Percentiles rank a stretch among this genome's conserved stretches.
Conservation (phyloP, 1,284 basidiomycete genomes). For the Ganoderma sp. region DNA sequence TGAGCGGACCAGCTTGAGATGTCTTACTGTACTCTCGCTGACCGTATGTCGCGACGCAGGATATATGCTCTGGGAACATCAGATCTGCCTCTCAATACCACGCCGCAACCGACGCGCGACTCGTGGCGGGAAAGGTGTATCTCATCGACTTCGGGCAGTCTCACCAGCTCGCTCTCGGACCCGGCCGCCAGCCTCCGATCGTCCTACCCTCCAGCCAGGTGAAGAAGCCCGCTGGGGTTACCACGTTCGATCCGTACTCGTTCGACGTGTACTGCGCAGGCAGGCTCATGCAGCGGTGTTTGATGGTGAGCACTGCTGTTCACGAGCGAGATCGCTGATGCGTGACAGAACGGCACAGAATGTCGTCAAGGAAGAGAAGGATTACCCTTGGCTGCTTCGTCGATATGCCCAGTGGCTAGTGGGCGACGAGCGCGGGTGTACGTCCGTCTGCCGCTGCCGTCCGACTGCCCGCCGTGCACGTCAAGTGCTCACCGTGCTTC, state of each 20-base stretch:
- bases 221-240: background rate
- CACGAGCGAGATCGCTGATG: background rate
- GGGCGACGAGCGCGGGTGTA: background rate
- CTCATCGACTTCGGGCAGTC: background rate
- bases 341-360: background rate
- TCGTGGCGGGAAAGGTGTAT: background rate
- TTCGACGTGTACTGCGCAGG: background rate
- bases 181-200: background rate
- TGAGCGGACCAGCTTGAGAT: background rate
- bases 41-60: background rate
- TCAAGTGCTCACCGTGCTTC: background rate
- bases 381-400: background rate
- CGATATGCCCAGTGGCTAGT: background rate
- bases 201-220: background rate
- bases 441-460: background rate
- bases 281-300: background rate
- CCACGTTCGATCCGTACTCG: background rate
- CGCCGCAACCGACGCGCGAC: background rate
- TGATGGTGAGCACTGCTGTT: background rate
- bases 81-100: background rate
- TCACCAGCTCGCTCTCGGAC: background rate
- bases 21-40: background rate
- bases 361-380: too few relatives aligned
- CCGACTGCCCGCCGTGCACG: background rate
- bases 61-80: background rate